A percentile compares a stretch with the other conserved stretches of the same genome.
Conservation (phyloP, 2,329 filamentous ascomycete species). For the Purpureocillium lavendulum region DNA sequence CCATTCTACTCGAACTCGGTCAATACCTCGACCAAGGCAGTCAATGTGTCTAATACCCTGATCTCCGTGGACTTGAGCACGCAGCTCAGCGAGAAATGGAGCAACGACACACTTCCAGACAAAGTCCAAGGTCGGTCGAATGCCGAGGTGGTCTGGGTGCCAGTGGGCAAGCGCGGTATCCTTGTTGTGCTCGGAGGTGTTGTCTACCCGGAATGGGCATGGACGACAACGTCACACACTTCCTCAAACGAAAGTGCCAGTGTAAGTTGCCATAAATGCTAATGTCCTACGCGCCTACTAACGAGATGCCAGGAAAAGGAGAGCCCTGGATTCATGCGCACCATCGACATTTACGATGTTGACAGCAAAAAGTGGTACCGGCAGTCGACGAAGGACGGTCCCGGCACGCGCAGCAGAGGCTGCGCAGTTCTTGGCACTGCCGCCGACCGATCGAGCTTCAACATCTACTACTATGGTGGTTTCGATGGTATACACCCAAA, state of each 20-base stretch:
- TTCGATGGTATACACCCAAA: conserved; percentile 45
- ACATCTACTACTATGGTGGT: conserved; percentile 80
- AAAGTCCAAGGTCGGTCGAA: conserved; percentile 48
- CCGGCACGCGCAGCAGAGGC: conserved; percentile 53
- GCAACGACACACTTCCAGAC: conserved; percentile 43
- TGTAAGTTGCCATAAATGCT: conserved; percentile 15
- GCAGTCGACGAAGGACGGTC: conserved; percentile 55
- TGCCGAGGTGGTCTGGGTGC: conserved; percentile 65
- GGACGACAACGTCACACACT: conserved; percentile 4
- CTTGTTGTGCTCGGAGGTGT: conserved; percentile 73
- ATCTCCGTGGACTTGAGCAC: conserved; percentile 52
- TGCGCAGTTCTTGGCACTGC: conserved; percentile 70
- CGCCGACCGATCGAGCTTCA: conserved; percentile 64
- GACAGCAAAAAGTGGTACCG: conserved; percentile 58
- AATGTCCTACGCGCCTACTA: too few species aligned
- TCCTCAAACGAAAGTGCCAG: conserved; percentile 22
- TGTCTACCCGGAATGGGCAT: conserved; percentile 44
- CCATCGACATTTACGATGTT: conserved; percentile 72
- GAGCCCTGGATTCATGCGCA: conserved; percentile 62
- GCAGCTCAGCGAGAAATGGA: conserved; percentile 44
- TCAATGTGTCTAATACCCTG: conserved; percentile 44
- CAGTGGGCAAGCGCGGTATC: conserved; percentile 67
- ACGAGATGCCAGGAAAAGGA: conserved; percentile 55
- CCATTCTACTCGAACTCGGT: conserved; percentile 32
- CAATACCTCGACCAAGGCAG: conserved; percentile 27